Evolutionary conservation across 208 protist species (phyloP), one percentile per base, ranked within the genome.

Genomic region (Borovskyia barvae): DNA sequence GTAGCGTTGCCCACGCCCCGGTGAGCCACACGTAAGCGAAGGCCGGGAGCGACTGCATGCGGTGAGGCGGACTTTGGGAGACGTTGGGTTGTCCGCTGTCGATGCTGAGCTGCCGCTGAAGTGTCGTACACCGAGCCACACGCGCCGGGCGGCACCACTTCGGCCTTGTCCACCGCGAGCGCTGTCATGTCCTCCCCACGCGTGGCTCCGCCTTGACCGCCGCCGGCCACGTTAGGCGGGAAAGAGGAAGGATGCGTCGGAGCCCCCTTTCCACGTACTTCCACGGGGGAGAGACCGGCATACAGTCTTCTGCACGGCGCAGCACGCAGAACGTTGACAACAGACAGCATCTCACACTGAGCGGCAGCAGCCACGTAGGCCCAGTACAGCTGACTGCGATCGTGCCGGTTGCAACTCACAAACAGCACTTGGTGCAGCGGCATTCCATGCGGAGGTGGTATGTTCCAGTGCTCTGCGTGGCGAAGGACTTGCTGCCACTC

Each of bases 391-490:
- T 93, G 85, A 49, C 72, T 63, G 36, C 49, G 48, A 37, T 93
- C 66, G 61, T 89, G 85, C 24, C 73, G 69, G 41, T 90, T 93
- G 60, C 85, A 93, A 53, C 85, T 93, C 19, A 85, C 63, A 55
- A 93, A 93, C n/a, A 83, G 50, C 46, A 82, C 24, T 42, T 89
- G 80, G 2, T 66, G 25, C 11, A 89, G 29, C 24, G 58, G 20
- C 7, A 76, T 26, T 4, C 46, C 40, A 54, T 54, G 32, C 3
- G 35, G 22, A 22, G 60, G 0, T 0, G 66, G 72, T 3, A 62
- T 51, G 48, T 52, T 72, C 20, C 48, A 42, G n/a, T 29, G 9
- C 7, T 33, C 48, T 25, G 65, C 30, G 35, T 45, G 0, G 22
- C 56, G 29, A 5, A 60, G 32, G 22, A 49, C 40, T 11, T 14